These are phyloP conservation scores for Cylindrotheca closterium DNA, from an alignment of 108 stramenopile species.

Conservation along the genomic window DNA sequence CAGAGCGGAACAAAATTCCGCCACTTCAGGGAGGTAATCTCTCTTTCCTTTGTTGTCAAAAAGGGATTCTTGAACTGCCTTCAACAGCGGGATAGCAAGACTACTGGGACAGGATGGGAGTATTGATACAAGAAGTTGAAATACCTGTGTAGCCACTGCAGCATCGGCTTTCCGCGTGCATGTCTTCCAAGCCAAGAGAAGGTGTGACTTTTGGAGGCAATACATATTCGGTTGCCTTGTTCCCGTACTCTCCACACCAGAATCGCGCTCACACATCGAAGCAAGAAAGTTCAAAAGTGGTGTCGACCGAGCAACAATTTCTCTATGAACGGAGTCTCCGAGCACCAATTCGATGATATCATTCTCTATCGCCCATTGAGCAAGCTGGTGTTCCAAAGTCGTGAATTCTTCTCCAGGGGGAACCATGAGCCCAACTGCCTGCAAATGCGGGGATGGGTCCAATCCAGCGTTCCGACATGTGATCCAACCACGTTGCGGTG, in stretches of 20 bases:
- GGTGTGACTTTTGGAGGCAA: constrained; percentile 73
- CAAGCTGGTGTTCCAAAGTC: constrained; percentile 76
- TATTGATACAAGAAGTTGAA: constrained; percentile 79
- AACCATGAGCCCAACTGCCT: constrained; percentile 64
- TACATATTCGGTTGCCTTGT: constrained; percentile 37
- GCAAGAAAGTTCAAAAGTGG: constrained; percentile 83
- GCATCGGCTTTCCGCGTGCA: constrained; percentile 76
- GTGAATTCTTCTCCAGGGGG: constrained; percentile 73
- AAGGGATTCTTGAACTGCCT: constrained; percentile 58
- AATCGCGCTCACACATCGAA: constrained; percentile 64
- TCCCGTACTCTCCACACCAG: constrained; percentile 3
- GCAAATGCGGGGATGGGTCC: constrained; percentile 80
- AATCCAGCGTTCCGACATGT: constrained; percentile 70
- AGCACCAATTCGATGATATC: constrained; percentile 79
- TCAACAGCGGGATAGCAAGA: constrained; percentile 77
- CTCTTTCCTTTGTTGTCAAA: constrained; percentile 30
- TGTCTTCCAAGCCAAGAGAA: constrained; percentile 84
- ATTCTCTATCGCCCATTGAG: constrained; percentile 87
- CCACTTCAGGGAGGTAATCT: constrained; percentile 71
- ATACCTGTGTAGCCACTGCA: constrained; percentile 79
- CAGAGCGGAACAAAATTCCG: constrained; percentile 75
- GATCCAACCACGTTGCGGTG: constrained; percentile 74
- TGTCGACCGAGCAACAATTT: constrained; percentile 75
- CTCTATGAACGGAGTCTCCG: constrained; percentile 78
- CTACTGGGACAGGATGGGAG: constrained; percentile 66